A percentile compares a stretch with the other conserved stretches of the same genome.
phyloP scores from a whole-genome alignment of 2,329 filamentous ascomycete genomes.

The Penicillium verrucosum region DNA sequence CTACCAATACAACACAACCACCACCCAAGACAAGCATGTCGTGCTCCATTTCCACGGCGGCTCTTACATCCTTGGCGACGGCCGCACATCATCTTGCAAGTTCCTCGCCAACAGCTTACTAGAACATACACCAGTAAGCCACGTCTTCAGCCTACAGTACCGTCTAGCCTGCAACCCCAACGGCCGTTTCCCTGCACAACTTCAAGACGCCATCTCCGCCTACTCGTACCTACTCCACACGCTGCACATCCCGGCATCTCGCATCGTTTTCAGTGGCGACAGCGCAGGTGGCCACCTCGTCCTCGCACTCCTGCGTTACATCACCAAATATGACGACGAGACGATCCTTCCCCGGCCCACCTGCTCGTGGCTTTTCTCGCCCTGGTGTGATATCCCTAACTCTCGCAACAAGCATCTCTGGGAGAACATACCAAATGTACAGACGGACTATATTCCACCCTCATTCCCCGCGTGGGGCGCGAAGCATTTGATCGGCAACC shows the following conservation, averaged over 20 bases:
- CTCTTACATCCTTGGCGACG: conserved; percentile 12
- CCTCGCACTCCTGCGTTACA: conserved; percentile 21
- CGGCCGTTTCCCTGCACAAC: conserved; percentile 17
- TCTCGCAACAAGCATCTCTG: conserved; percentile 4
- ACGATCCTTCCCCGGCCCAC: conserved; percentile 6
- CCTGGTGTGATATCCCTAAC: conserved; percentile 11
- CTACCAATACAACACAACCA: conserved; percentile 4
- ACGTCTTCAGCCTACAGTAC: conserved; percentile 16
- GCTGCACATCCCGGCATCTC: conserved; percentile 18
- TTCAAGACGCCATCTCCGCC: conserved; percentile 25
- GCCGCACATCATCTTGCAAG: conserved; percentile 8
- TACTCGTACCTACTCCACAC: conserved; percentile 21
- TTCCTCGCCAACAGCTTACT: conserved; percentile 11
- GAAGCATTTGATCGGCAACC: conserved; percentile 2
- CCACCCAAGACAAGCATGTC: conserved; percentile 6
- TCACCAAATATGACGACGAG: conserved; percentile 8
- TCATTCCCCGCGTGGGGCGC: conserved; percentile 5
- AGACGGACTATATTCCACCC: conserved; percentile 3
- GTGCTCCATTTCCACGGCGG: conserved; percentile 16
- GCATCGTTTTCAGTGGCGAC: conserved; percentile 22
- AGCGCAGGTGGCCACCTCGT: conserved; percentile 21
- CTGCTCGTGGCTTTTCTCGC: conserved; percentile 18
- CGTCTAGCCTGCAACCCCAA: conserved; percentile 14
- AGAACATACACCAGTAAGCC: conserved; percentile 1
- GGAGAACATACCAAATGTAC: conserved; percentile 3